A percentile compares a stretch with the other conserved stretches of the same genome.
These are phyloP conservation scores for Backusella mclennaniae DNA, from an alignment of 192 early-diverging fungal genomes.

Conservation along the genomic window DNA sequence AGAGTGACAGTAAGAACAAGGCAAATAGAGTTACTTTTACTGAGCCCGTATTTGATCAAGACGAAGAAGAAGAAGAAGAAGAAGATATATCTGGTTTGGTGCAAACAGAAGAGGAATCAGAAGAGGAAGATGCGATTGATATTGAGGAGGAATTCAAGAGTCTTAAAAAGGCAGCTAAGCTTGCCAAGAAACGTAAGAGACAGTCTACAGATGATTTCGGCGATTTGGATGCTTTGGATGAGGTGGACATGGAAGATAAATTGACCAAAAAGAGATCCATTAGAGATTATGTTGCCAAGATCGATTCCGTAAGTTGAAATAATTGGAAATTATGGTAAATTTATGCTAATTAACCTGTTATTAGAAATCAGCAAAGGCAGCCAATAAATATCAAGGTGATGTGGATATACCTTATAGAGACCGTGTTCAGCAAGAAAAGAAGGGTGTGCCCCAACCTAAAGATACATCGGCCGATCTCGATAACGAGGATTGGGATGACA, in stretches of 20 bases:
- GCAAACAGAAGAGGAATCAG: constrained; percentile 8
- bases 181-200: constrained; percentile 39
- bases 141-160: constrained; percentile 48
- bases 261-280: constrained; percentile 56
- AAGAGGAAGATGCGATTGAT: constrained; percentile 21
- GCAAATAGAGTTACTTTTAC: neutral
- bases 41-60: neutral
- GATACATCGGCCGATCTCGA: constrained; percentile 48
- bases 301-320: constrained; percentile 55
- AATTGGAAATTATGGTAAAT: neutral
- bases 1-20: neutral
- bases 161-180: constrained; percentile 37
- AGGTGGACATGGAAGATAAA: constrained; percentile 83
- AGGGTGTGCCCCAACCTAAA: constrained; percentile 44
- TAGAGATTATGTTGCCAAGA: constrained; percentile 60
- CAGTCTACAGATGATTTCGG: constrained; percentile 64
- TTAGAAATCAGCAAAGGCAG: constrained; percentile 35
- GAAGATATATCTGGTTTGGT: constrained; percentile 4
- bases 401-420: constrained; percentile 81
- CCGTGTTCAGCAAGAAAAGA: constrained; percentile 41
- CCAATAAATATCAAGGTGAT: constrained; percentile 65
- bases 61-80: neutral
- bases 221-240: constrained; percentile 70
- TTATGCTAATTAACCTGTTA: neutral
- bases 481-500: constrained; percentile 59